A percentile compares a stretch with the other conserved stretches of the same genome.
Conservation (phyloP, 345 rosid genomes). For the Pseudoturritis turrita region DNA sequence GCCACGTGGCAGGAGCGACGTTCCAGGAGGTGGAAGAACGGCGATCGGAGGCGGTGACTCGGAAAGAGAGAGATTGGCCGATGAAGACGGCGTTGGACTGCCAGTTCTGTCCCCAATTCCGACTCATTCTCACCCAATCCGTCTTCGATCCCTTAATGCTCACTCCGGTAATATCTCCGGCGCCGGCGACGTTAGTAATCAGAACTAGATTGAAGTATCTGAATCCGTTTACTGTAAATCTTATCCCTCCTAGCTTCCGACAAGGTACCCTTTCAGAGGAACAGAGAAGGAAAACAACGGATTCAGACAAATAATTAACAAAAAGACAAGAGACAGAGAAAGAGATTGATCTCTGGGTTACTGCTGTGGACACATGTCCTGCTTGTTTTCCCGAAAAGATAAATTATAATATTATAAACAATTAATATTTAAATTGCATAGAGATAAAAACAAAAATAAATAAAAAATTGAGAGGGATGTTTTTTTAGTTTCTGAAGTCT, state of each 20-base stretch:
- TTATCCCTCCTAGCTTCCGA: conserved; percentile 82
- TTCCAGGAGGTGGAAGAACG: conserved; percentile 80
- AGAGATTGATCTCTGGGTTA: neutral
- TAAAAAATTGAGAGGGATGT: conserved; percentile 7
- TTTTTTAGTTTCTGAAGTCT: conserved; percentile 13
- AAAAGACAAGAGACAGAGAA: neutral
- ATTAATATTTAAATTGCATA: neutral
- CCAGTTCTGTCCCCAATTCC: conserved; percentile 99
- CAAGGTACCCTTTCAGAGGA: conserved; percentile 65
- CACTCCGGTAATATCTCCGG: conserved; percentile 74
- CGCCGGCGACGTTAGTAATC: conserved; percentile 89
- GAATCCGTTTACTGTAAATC: conserved; percentile 93
- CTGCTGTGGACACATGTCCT: conserved; percentile 1
- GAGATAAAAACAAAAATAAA: neutral
- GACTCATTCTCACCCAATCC: conserved; percentile 80
- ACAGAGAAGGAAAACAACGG: neutral
- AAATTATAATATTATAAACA: neutral
- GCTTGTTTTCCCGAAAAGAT: conserved; percentile 28
- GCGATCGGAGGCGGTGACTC: conserved; percentile 72
- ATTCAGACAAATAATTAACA: conserved; percentile 2
- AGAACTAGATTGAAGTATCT: conserved; percentile 91
- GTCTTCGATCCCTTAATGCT: conserved; percentile 73
- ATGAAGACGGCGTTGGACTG: conserved; percentile 74
- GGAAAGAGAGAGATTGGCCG: conserved; percentile 84
- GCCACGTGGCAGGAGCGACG: conserved; percentile 79